Evolutionary conservation across 2,329 filamentous ascomycete species (phyloP), one percentile per base, ranked within the genome.

Genomic region (Plenodomus biglobosus): DNA sequence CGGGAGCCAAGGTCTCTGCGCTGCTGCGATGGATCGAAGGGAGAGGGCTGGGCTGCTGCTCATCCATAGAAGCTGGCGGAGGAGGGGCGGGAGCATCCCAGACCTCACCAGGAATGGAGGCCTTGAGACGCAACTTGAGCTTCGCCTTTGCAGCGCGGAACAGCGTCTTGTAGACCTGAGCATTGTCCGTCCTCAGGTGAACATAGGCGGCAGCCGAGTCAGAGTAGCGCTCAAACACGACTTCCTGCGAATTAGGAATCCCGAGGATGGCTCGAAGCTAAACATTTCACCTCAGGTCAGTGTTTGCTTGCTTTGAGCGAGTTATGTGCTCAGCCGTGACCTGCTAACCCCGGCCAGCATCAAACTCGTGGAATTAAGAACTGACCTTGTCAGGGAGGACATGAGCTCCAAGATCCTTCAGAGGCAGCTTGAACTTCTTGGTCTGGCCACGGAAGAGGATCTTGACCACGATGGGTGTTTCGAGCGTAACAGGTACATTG

Each of bases 81-180:
- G 56, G 48, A 35, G 57, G 38, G 16, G 53, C 42, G 32, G 59
- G 58, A 17, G 40, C 37, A 44, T 61, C 58, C n/a, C 40, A 21
- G 18, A 83, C 78, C 59, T 85, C 79, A 45, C 80, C 73, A 6
- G 78, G 76, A 36, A 79, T 76, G 34, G 83, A 86, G 32, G 88
- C 86, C 59, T 85, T 89, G 50, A 99, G 83, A 74, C 94, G 92
- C 61, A 99, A 85, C 85, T 97, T 99, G 58, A 92, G 85, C 81
- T 99, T 99, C 32, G 94, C 94, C 79, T 96, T 99, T 56, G 94
- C 94, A 59, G 94, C 94, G 65, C 94, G 87, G 71, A 94, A 92
- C 36, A 99, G 86, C 71, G 96, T 94, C 79, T 96, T 97, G 80
- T 96, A 99, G 65, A 95, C 89, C 38, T 88, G 80, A 8, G 82